A percentile compares a stretch with the other conserved stretches of the same genome.
Conservation (phyloP, 768 basidiomycete species). For the Phaeolepiota aurea region DNA sequence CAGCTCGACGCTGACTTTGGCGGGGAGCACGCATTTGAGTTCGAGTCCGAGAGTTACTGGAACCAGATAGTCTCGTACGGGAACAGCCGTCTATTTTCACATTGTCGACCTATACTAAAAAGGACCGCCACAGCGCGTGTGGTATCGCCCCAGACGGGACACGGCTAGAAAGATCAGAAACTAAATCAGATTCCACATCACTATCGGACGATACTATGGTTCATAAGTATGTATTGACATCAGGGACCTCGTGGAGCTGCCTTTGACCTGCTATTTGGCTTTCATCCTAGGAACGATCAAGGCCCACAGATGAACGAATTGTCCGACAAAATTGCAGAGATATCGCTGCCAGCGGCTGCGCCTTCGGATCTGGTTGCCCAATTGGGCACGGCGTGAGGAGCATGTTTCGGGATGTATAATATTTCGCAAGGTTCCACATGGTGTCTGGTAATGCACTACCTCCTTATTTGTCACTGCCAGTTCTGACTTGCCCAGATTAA, state of each 20-base stretch:
- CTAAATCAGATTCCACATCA: conserved; percentile 4
- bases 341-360: too few species aligned
- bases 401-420: too few species aligned
- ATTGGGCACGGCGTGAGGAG: too few species aligned
- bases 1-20: conserved; percentile 84
- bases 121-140: conserved; percentile 32
- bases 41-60: conserved; percentile 73
- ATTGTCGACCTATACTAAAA: neutral
- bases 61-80: conserved; percentile 63
- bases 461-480: too few species aligned
- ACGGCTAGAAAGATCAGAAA: conserved; percentile 17
- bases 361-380: too few species aligned
- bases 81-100: neutral
- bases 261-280: too few species aligned
- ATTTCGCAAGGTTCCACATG: too few species aligned
- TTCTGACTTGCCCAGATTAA: too few species aligned
- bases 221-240: too few species aligned
- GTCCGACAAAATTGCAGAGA: neutral
- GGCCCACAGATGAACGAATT: conserved; percentile 1
- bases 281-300: conserved; percentile 1
- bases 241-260: too few species aligned
- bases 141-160: conserved; percentile 50
- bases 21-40: conserved; percentile 66
- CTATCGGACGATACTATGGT: conserved; percentile 1
- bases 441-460: too few species aligned